A percentile compares a stretch with the other conserved stretches of the same genome.
Conservation (phyloP, 1,139 yeast species). For the Kazachstania sp. region DNA sequence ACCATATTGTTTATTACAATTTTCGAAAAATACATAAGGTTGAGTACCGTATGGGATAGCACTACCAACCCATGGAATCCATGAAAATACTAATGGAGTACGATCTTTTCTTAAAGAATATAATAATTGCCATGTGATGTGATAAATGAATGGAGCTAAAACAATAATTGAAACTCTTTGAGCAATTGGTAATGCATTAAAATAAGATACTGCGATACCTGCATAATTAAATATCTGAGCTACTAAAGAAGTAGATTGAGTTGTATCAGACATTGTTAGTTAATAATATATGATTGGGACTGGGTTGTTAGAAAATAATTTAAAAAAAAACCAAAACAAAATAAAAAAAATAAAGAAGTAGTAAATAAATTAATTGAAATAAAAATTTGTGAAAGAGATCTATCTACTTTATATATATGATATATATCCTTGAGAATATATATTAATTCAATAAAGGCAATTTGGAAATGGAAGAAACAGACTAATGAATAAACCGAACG, state of each 20-base stretch:
- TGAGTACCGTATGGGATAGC: conserved; percentile 83
- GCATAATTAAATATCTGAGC: conserved; percentile 12
- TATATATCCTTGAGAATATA: not conserved
- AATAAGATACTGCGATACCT: conserved; percentile 12
- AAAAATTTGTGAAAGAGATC: not conserved
- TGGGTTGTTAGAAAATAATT: not conserved
- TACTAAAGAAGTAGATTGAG: conserved; percentile 12
- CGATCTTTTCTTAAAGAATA: conserved; percentile 69
- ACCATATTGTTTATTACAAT: conserved; percentile 73
- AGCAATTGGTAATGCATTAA: conserved; percentile 27
- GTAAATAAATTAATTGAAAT: not conserved
- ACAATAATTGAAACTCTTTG: conserved; percentile 25
- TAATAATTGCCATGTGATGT: conserved; percentile 59
- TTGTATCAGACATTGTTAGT: conserved; percentile 6
- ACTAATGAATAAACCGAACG: not conserved
- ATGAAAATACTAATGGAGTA: conserved; percentile 83
- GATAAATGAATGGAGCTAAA: conserved; percentile 42
- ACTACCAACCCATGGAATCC: conserved; percentile 94
- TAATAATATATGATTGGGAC: not conserved
- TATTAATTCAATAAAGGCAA: not conserved
- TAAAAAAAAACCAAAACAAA: too few relatives aligned
- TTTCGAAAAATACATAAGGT: conserved; percentile 82
- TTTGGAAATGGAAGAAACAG: not conserved
- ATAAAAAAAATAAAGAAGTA: too few relatives aligned
- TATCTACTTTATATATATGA: not conserved